Evolutionary conservation across 345 rosid genomes (phyloP).

Genomic region (Ceriops zippeliana): DNA sequence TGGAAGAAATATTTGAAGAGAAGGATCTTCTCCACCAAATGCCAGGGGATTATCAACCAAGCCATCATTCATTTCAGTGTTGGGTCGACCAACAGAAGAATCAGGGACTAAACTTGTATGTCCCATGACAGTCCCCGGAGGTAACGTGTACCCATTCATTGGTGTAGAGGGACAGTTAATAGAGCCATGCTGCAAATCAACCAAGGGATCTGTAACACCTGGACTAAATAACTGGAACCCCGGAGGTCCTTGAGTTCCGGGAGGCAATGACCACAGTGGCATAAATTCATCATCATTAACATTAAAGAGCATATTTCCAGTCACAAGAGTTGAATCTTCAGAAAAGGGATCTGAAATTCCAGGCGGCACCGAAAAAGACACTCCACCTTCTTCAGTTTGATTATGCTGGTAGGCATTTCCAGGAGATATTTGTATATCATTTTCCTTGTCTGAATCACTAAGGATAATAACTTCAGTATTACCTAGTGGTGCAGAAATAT

Average conservation of each 20-base stretch:
- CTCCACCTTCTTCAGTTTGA: conserved; percentile 46
- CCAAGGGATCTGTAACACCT: conserved; percentile 53
- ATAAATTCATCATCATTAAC: conserved; percentile 63
- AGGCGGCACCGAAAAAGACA: conserved; percentile 52
- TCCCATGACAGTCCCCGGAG: conserved; percentile 52
- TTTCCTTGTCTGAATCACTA: conserved; percentile 89
- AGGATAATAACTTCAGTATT: conserved; percentile 77
- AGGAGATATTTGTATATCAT: conserved; percentile 54
- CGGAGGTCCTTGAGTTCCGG: conserved; percentile 61
- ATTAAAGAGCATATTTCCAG: conserved; percentile 49
- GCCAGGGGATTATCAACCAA: conserved; percentile 82
- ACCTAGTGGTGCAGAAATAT: conserved; percentile 43
- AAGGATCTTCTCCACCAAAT: conserved; percentile 77
- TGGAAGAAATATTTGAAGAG: conserved; percentile 92
- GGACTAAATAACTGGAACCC: conserved; percentile 76
- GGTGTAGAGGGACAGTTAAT: conserved; percentile 47
- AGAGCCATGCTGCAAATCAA: conserved; percentile 54
- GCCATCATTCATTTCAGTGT: conserved; percentile 49
- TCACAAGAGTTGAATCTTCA: conserved; percentile 54
- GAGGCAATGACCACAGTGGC: conserved; percentile 65
- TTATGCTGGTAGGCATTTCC: conserved; percentile 46
- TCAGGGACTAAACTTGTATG: conserved; percentile 42
- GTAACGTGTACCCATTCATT: conserved; percentile 61
- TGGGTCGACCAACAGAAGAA: conserved; percentile 49
- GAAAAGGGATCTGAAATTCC: conserved; percentile 55